Base-by-base conservation (phyloP, 140 eudicot genomes). In the Bidens hawaiensis region DNA sequence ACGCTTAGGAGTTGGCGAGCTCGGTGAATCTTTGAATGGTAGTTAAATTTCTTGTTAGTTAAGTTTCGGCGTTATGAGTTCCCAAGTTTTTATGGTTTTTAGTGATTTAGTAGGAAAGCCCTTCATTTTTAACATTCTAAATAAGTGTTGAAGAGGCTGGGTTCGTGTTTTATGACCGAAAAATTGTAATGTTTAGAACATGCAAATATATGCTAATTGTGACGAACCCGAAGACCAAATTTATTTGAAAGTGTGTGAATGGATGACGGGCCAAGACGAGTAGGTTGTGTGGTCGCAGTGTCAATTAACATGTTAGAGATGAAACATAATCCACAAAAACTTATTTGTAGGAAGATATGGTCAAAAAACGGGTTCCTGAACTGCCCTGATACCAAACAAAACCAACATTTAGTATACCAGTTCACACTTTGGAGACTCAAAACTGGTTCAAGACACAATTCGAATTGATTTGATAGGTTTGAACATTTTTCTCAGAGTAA, bases 1-100 rank as follows among this genome's bases (percentile, higher is more conserved):
- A 56, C 16, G 10, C 54, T 55, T 57, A 64, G 73, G 47, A 17
- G 24, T 65, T 65, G 36, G 48, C 65, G 31, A 56, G 54, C 62
- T 65, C 43, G 72, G 33, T 38, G 56, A 22, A 23, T 18, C 30
- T 51, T 62, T 52, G 38, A n/a, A 51, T 62, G 70, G 27, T 60
- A 28, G n/a, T 60, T 49, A 49, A 24, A 55, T 26, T 63, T 62
- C 59, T 41, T 42, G 45, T 26, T 64, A 42, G 67, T 54, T 26
- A 42, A 65, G 61, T 73, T 65, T 73, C 65, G 67, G 73, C 57
- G 43, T 57, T 73, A 33, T 13, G 41, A 27, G 19, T 25, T 53
- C 36, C 21, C 22, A 53, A 25, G 60, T 62, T 42, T 15, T 21
- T 40, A 22, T 14, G 41, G 27, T 17, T 41, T 18, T 26, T 25